A percentile compares a stretch with the other conserved stretches of the same genome.
Conservation (phyloP, 352 stramenopile genomes). For the Thraustochytrium striatum region DNA sequence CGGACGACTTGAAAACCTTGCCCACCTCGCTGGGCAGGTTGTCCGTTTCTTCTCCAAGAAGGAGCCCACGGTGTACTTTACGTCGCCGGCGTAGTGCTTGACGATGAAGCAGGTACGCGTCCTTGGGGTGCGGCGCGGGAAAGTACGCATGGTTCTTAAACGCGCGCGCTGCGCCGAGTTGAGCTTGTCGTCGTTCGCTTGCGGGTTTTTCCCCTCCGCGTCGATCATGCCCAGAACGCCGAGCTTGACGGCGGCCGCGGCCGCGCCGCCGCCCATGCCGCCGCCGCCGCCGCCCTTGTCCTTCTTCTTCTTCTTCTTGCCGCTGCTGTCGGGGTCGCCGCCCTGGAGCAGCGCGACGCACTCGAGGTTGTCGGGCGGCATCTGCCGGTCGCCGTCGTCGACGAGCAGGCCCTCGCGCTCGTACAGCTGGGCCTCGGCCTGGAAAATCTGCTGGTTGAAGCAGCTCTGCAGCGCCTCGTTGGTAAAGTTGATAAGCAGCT, state of each 20-base stretch:
- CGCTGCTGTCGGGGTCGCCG: constrained; percentile 52
- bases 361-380: constrained; percentile 75
- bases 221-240: constrained; percentile 46
- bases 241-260: background rate
- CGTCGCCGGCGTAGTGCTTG: constrained; percentile 73
- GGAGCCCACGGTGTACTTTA: constrained; percentile 77
- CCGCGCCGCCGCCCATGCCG: too few relatives aligned
- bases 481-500: constrained; percentile 80
- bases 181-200: constrained; percentile 17
- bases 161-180: constrained; percentile 17
- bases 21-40: constrained; percentile 72
- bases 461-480: constrained; percentile 78
- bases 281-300: too few relatives aligned
- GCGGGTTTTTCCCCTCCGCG: constrained; percentile 11
- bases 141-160: constrained; percentile 26
- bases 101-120: constrained; percentile 70
- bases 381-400: constrained; percentile 78
- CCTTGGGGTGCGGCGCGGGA: constrained; percentile 22
- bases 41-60: constrained; percentile 87
- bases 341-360: constrained; percentile 71
- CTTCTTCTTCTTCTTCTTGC: too few relatives aligned
- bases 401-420: constrained; percentile 64
- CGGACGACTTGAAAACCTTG: constrained; percentile 58
- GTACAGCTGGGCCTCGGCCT: constrained; percentile 75
- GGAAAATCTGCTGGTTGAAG: constrained; percentile 83